These are phyloP conservation scores for Spathaspora sp. DNA, from an alignment of 805 yeast genomes.

Conservation along the genomic window DNA sequence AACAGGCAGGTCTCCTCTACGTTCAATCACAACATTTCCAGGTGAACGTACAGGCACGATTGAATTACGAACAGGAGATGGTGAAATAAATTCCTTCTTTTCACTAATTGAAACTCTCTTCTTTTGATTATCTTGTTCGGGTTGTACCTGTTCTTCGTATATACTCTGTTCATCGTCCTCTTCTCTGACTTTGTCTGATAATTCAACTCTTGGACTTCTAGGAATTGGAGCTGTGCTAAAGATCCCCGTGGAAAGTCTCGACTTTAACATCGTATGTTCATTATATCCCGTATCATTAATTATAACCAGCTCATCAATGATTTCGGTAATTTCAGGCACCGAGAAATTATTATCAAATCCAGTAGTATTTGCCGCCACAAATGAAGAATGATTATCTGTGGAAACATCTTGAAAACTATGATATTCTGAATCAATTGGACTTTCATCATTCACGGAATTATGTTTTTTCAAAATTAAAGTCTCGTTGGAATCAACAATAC, in stretches of 20 bases:
- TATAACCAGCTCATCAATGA: conserved; percentile 2
- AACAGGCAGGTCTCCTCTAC: conserved; percentile 2
- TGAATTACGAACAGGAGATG: not conserved
- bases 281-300: not conserved
- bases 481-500: conserved; percentile 25
- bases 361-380: not conserved
- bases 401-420: conserved; percentile 1
- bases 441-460: not conserved
- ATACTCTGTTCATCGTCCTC: not conserved
- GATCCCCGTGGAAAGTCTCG: conserved; percentile 17
- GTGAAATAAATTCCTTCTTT: not conserved
- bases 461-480: conserved; percentile 16
- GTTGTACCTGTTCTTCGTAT: not conserved
- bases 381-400: not conserved
- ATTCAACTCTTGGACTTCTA: conserved; percentile 2
- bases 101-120: conserved; percentile 1
- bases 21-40: not conserved
- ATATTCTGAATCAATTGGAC: not conserved
- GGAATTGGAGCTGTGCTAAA: conserved; percentile 21
- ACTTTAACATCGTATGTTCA: not conserved
- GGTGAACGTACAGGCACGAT: not conserved
- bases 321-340: conserved; percentile 4
- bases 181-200: not conserved
- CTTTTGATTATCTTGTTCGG: not conserved
- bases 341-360: conserved; percentile 1